Percentiles rank a stretch among this genome's conserved stretches.
These are phyloP conservation scores for Dothideomycetes sp. DNA, from an alignment of 2,329 filamentous ascomycete genomes.

Conservation along the genomic window DNA sequence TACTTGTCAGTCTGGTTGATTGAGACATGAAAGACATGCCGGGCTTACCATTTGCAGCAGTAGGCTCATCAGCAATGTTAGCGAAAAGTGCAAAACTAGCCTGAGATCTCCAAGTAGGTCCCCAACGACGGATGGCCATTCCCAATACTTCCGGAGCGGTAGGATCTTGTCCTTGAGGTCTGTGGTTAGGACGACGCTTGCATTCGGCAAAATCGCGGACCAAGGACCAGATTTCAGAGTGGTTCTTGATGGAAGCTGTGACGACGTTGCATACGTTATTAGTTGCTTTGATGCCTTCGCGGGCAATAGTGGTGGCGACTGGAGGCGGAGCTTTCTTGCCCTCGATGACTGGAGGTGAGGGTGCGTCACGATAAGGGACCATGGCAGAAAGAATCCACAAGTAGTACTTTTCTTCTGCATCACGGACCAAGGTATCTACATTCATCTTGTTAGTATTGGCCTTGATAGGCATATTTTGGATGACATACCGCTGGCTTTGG, in stretches of 20 bases:
- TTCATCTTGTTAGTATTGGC: no score
- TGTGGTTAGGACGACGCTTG: conserved; percentile 36
- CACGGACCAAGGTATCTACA: conserved; percentile 53
- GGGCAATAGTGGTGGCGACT: conserved; percentile 53
- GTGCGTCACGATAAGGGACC: conserved; percentile 59
- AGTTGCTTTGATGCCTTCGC: conserved; percentile 69
- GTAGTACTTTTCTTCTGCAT: conserved; percentile 57
- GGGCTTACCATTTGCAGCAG: conserved; percentile 35
- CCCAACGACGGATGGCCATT: conserved; percentile 67
- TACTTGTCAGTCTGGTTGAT: conserved; percentile 1
- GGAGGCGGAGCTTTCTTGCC: conserved; percentile 48
- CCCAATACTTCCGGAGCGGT: conserved; percentile 56
- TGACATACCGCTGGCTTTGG: conserved; percentile 17
- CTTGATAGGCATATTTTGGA: no score
- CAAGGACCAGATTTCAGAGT: conserved; percentile 51
- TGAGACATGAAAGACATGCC: neutral
- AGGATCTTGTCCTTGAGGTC: conserved; percentile 34
- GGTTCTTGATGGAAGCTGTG: conserved; percentile 54
- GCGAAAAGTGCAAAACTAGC: conserved; percentile 58
- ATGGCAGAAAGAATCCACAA: conserved; percentile 70
- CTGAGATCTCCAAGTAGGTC: conserved; percentile 62
- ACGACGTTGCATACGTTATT: conserved; percentile 67
- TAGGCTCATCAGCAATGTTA: conserved; percentile 43
- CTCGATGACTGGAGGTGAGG: conserved; percentile 28
- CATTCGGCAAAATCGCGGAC: conserved; percentile 46